A percentile compares a stretch with the other conserved stretches of the same genome.
Evolutionary conservation across 192 early-diverging fungal genomes (phyloP).

Genomic region (Coemansia sp.): DNA sequence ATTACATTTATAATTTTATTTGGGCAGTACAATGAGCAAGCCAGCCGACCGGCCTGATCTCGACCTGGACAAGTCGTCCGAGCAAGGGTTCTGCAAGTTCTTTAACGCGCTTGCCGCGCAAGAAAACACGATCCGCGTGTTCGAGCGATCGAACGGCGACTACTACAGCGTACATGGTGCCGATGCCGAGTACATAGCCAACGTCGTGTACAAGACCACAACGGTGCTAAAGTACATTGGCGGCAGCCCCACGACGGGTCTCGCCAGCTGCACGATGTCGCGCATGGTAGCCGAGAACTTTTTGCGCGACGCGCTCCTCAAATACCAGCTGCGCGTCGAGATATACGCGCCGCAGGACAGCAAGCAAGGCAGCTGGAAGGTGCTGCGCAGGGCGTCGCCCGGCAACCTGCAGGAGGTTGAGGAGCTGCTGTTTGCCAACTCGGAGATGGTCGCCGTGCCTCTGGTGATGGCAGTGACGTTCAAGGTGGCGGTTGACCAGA

Average conservation of each 20-base stretch:
- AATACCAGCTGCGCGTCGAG: slow-evolving; percentile 75
- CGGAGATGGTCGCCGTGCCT: slow-evolving; percentile 71
- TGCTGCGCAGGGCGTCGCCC: slow-evolving; percentile 75
- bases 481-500: slow-evolving; percentile 25
- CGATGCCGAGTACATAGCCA: slow-evolving; percentile 87
- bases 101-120: slow-evolving; percentile 22
- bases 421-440: slow-evolving; percentile 78
- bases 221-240: slow-evolving; percentile 90
- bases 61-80: slow-evolving; percentile 33
- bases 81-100: slow-evolving; percentile 50
- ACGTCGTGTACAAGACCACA: slow-evolving; percentile 85
- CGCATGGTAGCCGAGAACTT: slow-evolving; percentile 73
- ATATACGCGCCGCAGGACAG: slow-evolving; percentile 67
- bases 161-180: slow-evolving; percentile 90
- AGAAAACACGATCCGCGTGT: slow-evolving; percentile 49
- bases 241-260: slow-evolving; percentile 58
- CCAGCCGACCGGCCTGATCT: slow-evolving; percentile 34
- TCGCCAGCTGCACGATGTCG: slow-evolving; percentile 80
- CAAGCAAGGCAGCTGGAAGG: slow-evolving; percentile 51
- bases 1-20: background rate
- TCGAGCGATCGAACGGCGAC: slow-evolving; percentile 57
- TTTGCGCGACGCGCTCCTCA: slow-evolving; percentile 76
- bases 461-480: slow-evolving; percentile 81
- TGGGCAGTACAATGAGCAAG: slow-evolving; percentile 19
- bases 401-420: slow-evolving; percentile 93